Evolutionary conservation across 192 early-diverging fungal genomes (phyloP).

Genomic region (Lunasporangiospora selenospora): DNA sequence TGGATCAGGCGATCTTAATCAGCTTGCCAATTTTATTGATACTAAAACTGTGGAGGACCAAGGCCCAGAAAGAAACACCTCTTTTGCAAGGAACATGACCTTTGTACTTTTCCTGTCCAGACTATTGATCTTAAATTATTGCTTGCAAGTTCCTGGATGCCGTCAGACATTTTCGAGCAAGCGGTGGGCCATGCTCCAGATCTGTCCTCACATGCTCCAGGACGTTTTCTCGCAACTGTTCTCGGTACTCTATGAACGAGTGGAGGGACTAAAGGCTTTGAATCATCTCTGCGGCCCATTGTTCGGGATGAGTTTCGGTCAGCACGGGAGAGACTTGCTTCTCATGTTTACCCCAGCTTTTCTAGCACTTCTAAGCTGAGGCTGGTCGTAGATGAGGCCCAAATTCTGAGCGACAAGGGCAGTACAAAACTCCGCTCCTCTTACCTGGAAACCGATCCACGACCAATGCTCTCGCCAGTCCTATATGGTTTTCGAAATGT

Average conservation of each 20-base stretch:
- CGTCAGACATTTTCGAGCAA: constrained; percentile 17
- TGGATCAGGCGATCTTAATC: constrained; percentile 5
- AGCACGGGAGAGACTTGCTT: constrained; percentile 4
- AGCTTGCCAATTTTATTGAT: background rate
- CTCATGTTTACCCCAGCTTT: constrained; percentile 15
- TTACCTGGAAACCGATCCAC: constrained; percentile 1
- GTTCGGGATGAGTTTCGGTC: constrained; percentile 5
- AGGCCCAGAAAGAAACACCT: background rate
- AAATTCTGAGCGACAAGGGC: constrained; percentile 18
- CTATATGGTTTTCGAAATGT: constrained; percentile 8
- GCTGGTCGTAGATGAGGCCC: constrained; percentile 24
- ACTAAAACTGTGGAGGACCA: constrained; percentile 1
- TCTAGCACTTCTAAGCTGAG: constrained; percentile 4
- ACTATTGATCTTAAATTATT: constrained; percentile 18
- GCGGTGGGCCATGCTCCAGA: constrained; percentile 23
- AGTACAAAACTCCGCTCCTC: constrained; percentile 8
- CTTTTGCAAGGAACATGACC: constrained; percentile 19
- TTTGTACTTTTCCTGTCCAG: constrained; percentile 23
- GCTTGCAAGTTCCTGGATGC: constrained; percentile 8
- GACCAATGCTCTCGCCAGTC: constrained; percentile 17
- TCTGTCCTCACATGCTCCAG: constrained; percentile 11
- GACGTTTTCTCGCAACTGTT: too few relatives aligned
- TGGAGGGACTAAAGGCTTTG: too few relatives aligned
- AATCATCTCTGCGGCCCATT: too few relatives aligned
- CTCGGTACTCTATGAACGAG: too few relatives aligned